Percentiles rank a stretch among this genome's conserved stretches.
phyloP scores from a whole-genome alignment of 495 filamentous ascomycete genomes.

The Pyrenula massariospora region DNA sequence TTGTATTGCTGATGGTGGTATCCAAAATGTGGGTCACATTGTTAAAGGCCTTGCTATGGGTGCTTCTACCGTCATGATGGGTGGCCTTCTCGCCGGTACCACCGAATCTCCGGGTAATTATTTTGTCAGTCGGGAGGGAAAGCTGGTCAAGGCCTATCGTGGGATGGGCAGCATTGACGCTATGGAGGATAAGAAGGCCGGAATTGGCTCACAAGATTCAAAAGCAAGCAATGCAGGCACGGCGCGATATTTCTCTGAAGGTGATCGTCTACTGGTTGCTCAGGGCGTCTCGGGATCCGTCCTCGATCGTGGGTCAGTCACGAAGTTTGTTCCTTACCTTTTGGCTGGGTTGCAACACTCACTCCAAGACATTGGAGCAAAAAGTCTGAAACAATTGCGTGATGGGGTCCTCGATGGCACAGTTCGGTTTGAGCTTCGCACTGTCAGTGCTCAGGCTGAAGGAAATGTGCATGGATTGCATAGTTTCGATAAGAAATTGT shows the following conservation, averaged over 20 bases:
- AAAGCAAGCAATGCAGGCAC: constrained; percentile 92
- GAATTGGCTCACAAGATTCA: constrained; percentile 48
- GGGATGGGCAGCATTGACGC: constrained; percentile 98
- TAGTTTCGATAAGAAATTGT: constrained; percentile 98
- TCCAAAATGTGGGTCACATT: constrained; percentile 98
- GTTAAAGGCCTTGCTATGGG: constrained; percentile 95
- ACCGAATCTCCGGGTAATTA: constrained; percentile 97
- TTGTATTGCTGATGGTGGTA: constrained; percentile 93
- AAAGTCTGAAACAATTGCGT: constrained; percentile 65
- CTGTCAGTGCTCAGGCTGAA: constrained; percentile 87
- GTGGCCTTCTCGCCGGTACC: constrained; percentile 89
- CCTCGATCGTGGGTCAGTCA: constrained; percentile 66
- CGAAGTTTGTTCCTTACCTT: constrained; percentile 91
- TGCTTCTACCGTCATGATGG: constrained; percentile 98
- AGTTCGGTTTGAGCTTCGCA: constrained; percentile 87
- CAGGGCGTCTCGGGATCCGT: constrained; percentile 86
- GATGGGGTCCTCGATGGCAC: constrained; percentile 61
- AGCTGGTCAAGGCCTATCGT: constrained; percentile 97
- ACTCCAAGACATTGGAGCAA: constrained; percentile 86
- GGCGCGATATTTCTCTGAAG: constrained; percentile 96
- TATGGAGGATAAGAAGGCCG: constrained; percentile 98
- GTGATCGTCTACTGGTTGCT: constrained; percentile 83
- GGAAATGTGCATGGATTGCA: constrained; percentile 93
- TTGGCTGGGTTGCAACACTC: constrained; percentile 93
- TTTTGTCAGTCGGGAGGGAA: constrained; percentile 85